Base-by-base conservation (phyloP, 345 rosid species). In the Brassica cretica region DNA sequence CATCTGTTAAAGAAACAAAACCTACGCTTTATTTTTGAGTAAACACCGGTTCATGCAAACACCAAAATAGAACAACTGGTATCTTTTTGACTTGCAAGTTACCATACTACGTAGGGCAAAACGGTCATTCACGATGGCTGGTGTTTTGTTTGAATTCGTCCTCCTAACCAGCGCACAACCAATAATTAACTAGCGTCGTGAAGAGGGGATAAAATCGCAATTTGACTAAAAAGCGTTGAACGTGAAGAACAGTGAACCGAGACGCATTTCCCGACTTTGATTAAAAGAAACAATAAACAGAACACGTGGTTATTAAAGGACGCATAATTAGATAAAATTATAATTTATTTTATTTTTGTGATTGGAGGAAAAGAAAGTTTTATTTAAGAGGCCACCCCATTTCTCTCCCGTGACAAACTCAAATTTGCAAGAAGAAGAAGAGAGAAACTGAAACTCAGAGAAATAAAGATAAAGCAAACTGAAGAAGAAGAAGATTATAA, bases 221-320 rank as follows among this genome's bases (percentile, higher is more conserved):
- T 37, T 74, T 5, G 8, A 14, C 9, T 0, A 10, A 64, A 69
- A 80, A 80, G 46, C 64, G 69, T 80, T 33, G 72, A 80, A 75
- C 72, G 79, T 80, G 82, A 72, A 55, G 62, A 55, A 80, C 72
- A 64, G 79, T 70, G 79, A 56, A 80, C 72, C 79, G n/a, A 33
- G 76, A 80, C 79, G 21, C 76, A 74, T n/a, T 30, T 70, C 14
- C 63, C 5, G n/a, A 25, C 30, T 71, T 56, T 16, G 21, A 16
- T 18, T 27, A 55, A 59, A 74, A 53, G 14, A 49, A 55, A 11
- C 0, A 15, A 61, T 5, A 18, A 73, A 68, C 5, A 32, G 44
- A 75, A 70, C 83, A 80, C 83, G 79, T 80, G 75, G 56, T 80
- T 74, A 46, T 55, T 37, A 12, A 18, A 19, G 12, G 12, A 24